Evolutionary conservation across 306 rosid species (phyloP), one percentile per base, ranked within the genome.

Genomic region (Gastrolobium villosum): DNA sequence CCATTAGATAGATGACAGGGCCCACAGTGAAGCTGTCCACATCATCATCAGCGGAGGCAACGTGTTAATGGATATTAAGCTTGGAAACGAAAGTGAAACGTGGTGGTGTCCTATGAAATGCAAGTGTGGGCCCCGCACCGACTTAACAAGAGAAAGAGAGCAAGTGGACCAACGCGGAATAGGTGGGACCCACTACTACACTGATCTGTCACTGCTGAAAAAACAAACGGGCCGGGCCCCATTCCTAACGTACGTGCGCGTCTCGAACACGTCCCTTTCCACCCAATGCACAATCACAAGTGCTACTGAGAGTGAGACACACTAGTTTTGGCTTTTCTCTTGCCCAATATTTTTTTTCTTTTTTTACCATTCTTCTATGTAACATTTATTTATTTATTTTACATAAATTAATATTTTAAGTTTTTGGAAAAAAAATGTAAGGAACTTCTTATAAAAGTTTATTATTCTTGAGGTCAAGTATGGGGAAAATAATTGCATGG

Each of bases 91-190:
- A 50, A 7, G 28, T 48, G 70, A 84, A 84, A 86, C 88, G 89
- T 84, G 89, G 80, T 69, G 30, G 67, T 77, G 75, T 13, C 53
- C 2, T 56, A 28, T 41, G 65, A 2, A 75, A 46, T 14, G 74
- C 40, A 0, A 2, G 4, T 0, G 68, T 30, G 80, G 86, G 79
- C 28, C 85, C 83, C 13, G 30, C 43, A 67, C 36, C 48, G 10
- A 11, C 15, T 36, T 4, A 1, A 40, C 26, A 59, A 59, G 7
- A 70, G 36, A 48, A 9, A 34, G 32, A 11, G 65, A 37, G 64
- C 14, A 10, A 59, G 57, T 86, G 87, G 88, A 52, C 87, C 91
- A 79, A 87, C 91, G 90, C 90, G 86, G 76, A 59, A 44, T 10
- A 50, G 2, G 72, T 54, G 77, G 55, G 90, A 71, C 52, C 87